Conservation (phyloP, 1,139 yeast species). For the Scheffersomyces lignicola region DNA sequence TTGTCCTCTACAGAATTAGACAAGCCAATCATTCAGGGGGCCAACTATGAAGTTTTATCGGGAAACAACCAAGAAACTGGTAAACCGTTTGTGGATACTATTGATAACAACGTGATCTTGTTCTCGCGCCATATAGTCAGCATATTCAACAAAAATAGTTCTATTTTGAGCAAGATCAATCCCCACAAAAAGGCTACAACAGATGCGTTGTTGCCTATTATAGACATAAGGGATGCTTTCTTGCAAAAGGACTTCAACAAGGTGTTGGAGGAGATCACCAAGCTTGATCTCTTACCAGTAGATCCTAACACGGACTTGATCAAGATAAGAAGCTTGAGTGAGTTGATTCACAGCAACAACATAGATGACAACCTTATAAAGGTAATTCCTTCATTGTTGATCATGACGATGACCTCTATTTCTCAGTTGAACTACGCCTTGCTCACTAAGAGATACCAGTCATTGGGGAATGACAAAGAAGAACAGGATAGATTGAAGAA, state of each 20-base stretch:
- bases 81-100: constrained; percentile 25
- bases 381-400: constrained; percentile 75
- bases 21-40: constrained; percentile 49
- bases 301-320: constrained; percentile 38
- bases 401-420: constrained; percentile 80
- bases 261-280: constrained; percentile 57
- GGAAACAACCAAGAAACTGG: constrained; percentile 16
- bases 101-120: constrained; percentile 50
- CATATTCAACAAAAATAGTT: constrained; percentile 52
- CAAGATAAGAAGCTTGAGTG: constrained; percentile 39
- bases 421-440: constrained; percentile 57
- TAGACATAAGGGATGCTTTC: constrained; percentile 65
- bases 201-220: constrained; percentile 61
- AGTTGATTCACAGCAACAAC: constrained; percentile 43
- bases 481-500: constrained; percentile 54
- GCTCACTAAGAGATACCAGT: constrained; percentile 47
- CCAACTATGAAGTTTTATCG: constrained; percentile 31
- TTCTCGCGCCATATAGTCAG: constrained; percentile 59
- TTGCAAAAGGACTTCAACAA: constrained; percentile 60
- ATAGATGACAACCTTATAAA: constrained; percentile 73
- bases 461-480: constrained; percentile 53
- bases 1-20: constrained; percentile 74
- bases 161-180: constrained; percentile 45
- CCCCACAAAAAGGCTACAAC: constrained; percentile 61
- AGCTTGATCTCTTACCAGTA: constrained; percentile 68